Evolutionary conservation across 1,139 yeast genomes (phyloP).

Genomic region (Pichia sp.): DNA sequence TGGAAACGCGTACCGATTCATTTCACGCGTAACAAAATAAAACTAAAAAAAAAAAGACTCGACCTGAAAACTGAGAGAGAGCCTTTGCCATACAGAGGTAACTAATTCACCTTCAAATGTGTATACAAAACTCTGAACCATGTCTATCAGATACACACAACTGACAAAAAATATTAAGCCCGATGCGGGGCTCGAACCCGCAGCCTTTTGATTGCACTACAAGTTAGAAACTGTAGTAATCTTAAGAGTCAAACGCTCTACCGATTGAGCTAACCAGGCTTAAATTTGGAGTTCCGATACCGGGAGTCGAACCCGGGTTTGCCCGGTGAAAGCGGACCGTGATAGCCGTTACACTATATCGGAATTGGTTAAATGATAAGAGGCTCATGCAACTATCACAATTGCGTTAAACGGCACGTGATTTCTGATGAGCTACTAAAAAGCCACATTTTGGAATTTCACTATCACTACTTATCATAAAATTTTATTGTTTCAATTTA

Average conservation of each 20-base stretch:
- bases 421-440: too few species aligned
- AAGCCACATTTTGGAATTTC: too few species aligned
- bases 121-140: too few species aligned
- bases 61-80: too few species aligned
- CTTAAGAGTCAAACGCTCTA: slow-evolving; percentile 34
- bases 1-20: not conserved
- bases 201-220: slow-evolving; percentile 31
- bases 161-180: slow-evolving; percentile 28
- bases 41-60: too few species aligned
- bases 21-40: not conserved
- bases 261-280: slow-evolving; percentile 32
- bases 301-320: slow-evolving; percentile 75
- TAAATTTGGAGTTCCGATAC: slow-evolving; percentile 43
- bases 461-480: too few species aligned
- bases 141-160: too few species aligned
- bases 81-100: too few species aligned
- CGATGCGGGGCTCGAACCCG: slow-evolving; percentile 38
- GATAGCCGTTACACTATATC: slow-evolving; percentile 71
- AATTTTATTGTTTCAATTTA: too few species aligned
- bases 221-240: not conserved
- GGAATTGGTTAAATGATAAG: slow-evolving; percentile 30
- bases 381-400: too few species aligned
- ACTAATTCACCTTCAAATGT: too few species aligned
- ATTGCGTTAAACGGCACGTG: too few species aligned
- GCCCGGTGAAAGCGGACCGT: slow-evolving; percentile 74